Base-by-base conservation (phyloP, 345 rosid genomes). In the Lepidium africanum region DNA sequence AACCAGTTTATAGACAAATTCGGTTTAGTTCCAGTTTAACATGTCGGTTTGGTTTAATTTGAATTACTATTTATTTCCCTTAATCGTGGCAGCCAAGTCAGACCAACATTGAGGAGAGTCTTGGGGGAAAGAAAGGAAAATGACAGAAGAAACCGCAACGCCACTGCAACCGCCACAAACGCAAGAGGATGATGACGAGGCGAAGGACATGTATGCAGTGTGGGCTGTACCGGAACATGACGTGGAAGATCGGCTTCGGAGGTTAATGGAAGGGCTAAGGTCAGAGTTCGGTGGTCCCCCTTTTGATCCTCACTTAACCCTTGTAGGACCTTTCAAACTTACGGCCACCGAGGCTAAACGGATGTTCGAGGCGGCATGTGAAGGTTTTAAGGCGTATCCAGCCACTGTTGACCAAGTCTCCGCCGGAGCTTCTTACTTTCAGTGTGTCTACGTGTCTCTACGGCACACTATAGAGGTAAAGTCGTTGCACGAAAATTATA, bases 221-320 rank as follows among this genome's bases (percentile, higher is more conserved):
- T 92, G 98, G 96, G 96, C 85, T n/a, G 65, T 83, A 53, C 98
- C 92, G 8, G 83, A 81, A 21, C 82, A 83, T 5, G 86, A 79
- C 52, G 76, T 85, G 63, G 69, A 50, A 27, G 50, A 64, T 48
- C 75, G 89, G 74, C 51, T 86, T 14, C 61, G 64, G 79, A 80
- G 65, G 70, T 38, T 91, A 81, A 86, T 89, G 92, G 83, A 63
- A 21, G 82, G 79, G 40, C 83, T 87, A 23, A 65, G 84, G 73
- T 88, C 87, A 37, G 97, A 84, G 74, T 91, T 83, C 69, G 83
- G 84, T 14, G 94, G 97, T 15, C 93, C 97, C 10, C 51, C 63
- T 70, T 88, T 87, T 78, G 83, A 77, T 63, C 89, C 97, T 19
- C 97, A 91, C 59, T 80, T 87, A 6, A 91, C 94, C 42, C 90